Base-by-base conservation (phyloP, 192 early-diverging fungal genomes). In the Linnemannia zychae region DNA sequence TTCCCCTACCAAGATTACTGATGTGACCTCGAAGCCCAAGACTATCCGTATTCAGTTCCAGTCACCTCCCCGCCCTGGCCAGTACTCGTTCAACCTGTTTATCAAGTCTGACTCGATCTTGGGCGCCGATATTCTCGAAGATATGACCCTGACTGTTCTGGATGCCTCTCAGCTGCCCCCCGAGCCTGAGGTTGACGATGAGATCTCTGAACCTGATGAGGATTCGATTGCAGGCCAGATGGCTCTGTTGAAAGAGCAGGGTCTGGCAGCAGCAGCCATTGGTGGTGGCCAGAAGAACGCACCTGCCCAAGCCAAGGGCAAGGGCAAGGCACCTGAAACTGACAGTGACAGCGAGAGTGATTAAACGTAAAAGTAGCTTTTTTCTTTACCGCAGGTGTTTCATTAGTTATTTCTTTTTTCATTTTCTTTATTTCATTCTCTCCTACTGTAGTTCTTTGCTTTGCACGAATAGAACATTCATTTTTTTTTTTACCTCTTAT, bases 221-320 rank as follows among this genome's bases (percentile, higher is more conserved):
- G 97, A 98, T 87, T 95, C 95, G 46, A 94, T 99, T 82, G 97
- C 97, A 33, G 98, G 97, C 12, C 97, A 98, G 89, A 97, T 99
- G 97, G 94, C 95, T 48, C 84, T 95, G 89, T 92, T 97, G 91
- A 92, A 94, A 44, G 94, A 94, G 83, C 94, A 96, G 88, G 92
- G 90, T 47, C 67, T 92, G 72, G 81, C 89, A 17, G 89, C 88
- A n/a, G 90, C 91, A 17, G 79, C 91, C 16, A 89, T 89, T 72
- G 90, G 90, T 53, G 86, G 82, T 38, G 84, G 81, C 22, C 71
- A 68, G 66, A 80, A 86, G 38, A 60, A 46, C 6, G 66, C 77
- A 40, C 66, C 70, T 65, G 44, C 73, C 13, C 52, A 69, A 12
- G 47, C 74, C 4, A 47, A 24, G 31, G 80, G 53, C 17, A 81